Percentiles rank a stretch among this genome's conserved stretches.
These are phyloP conservation scores for Sanghuangporus baumii DNA, from an alignment of 1,284 basidiomycete genomes.

Conservation along the genomic window DNA sequence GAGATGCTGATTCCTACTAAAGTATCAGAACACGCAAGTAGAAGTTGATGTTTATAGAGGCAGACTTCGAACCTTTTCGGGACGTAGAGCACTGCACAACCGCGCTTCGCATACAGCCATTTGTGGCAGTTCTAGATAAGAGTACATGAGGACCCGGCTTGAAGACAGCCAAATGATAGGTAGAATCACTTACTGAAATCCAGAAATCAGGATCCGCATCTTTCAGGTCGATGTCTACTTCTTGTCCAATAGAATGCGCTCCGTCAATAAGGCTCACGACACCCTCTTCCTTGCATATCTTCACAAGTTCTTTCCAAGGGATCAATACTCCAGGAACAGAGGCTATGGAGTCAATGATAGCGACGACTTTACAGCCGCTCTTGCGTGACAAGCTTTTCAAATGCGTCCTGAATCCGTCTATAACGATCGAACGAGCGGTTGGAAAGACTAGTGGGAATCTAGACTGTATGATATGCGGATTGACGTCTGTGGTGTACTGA, in stretches of 20 bases:
- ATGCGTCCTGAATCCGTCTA: constrained; percentile 46
- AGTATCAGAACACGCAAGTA: neutral
- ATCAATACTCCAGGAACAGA: constrained; percentile 66
- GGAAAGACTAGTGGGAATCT: constrained; percentile 58
- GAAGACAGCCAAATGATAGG: neutral
- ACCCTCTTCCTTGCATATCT: constrained; percentile 62
- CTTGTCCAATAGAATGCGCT: constrained; percentile 66
- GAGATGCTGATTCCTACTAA: constrained; percentile 66
- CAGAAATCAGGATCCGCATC: constrained; percentile 71
- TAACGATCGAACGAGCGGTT: constrained; percentile 51
- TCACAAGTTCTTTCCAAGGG: constrained; percentile 78
- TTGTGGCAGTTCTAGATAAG: constrained; percentile 70
- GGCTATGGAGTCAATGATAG: constrained; percentile 71
- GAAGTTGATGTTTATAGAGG: neutral
- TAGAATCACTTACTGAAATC: constrained; percentile 50
- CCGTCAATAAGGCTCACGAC: constrained; percentile 75
- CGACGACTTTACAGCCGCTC: constrained; percentile 48
- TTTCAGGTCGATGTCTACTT: constrained; percentile 51
- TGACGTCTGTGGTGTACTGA: constrained; percentile 54
- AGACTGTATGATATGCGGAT: constrained; percentile 47
- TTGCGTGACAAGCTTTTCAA: constrained; percentile 30
- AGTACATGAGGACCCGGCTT: neutral
- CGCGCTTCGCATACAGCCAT: constrained; percentile 74
- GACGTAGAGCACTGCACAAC: constrained; percentile 72
- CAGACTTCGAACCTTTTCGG: constrained; percentile 52